Conservation (phyloP, 805 yeast genomes). For the Hyphopichia homilentoma region DNA sequence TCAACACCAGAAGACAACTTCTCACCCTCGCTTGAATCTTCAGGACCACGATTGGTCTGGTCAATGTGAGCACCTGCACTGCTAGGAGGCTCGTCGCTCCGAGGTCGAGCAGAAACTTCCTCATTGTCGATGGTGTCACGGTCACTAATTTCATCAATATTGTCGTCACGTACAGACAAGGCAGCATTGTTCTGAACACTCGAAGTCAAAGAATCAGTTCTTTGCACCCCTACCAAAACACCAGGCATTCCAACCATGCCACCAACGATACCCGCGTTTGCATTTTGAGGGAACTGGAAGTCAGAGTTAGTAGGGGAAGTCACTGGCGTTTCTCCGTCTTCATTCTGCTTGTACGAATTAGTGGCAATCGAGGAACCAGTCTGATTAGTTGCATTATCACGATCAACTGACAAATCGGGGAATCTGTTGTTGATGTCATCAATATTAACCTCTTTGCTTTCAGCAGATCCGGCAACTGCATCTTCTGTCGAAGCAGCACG, state of each 20-base stretch:
- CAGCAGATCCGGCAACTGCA: conserved; percentile 2
- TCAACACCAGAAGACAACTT: conserved; percentile 44
- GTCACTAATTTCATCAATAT: conserved; percentile 41
- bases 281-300: conserved; percentile 37
- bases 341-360: conserved; percentile 21
- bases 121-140: conserved; percentile 35
- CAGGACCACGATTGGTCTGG: conserved; percentile 5
- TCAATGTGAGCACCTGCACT: conserved; percentile 10
- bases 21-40: conserved; percentile 33
- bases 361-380: conserved; percentile 35
- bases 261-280: conserved; percentile 29
- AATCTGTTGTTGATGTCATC: conserved; percentile 22
- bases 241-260: conserved; percentile 42
- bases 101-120: conserved; percentile 4
- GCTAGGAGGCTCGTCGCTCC: conserved; percentile 9
- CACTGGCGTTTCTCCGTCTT: conserved; percentile 41
- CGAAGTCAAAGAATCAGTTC: conserved; percentile 82
- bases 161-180: conserved; percentile 78
- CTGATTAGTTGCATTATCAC: conserved; percentile 18
- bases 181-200: conserved; percentile 93
- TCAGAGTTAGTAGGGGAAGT: conserved; percentile 49
- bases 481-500: conserved; percentile 1
- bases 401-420: conserved; percentile 30
- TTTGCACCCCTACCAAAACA: conserved; percentile 43
- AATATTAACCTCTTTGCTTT: conserved; percentile 6